Evolutionary conservation across 257 asterid genomes (phyloP), one percentile per base, ranked within the genome.

Genomic region (Echites panduratus): DNA sequence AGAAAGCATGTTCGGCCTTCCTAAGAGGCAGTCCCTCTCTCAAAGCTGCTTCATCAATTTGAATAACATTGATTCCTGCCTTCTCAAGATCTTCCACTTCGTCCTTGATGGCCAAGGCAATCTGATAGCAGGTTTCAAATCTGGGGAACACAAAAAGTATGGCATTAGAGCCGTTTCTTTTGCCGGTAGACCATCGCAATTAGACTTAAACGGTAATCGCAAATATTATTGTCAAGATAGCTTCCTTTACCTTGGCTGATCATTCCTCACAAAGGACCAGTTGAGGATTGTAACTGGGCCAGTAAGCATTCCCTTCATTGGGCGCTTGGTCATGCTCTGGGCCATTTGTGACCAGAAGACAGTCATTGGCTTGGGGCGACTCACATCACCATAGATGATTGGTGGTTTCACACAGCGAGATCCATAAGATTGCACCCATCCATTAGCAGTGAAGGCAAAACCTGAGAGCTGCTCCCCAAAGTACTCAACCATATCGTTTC

Each of bases 341-440:
- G 98, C 98, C 41, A 86, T 81, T n/a, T 95, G 75, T 74, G 99
- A 95, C 99, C 99, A 95, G 94, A 86, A 92, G 72, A 95, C 98
- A 0, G 98, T 95, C 99, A 95, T 95, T 74, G 97, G 86, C 35
- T 90, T 92, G 64, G 98, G 99, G 74, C 99, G 97, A 67, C 98
- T 95, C 79, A 95, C 99, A 84, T 95, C 99, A 81, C 99, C 98
- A 7, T 90, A 95, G 68, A 95, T 92, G 89, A 95, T 89, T 16
- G 99, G 99, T 56, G 98, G 99, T 93, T 95, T 95, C 86, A 95
- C 99, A 70, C 98, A 92, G 19, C 99, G 96, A 70, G 99, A 95
- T 50, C 99, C 98, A 40, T 95, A 95, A 3, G 97, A 92, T 78
- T 95, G 99, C 73, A 95, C 99, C 99, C 97, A 92, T 7, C 99